Base-by-base conservation (phyloP, 495 filamentous ascomycete genomes). In the Symbiotaphrina buchneri region DNA sequence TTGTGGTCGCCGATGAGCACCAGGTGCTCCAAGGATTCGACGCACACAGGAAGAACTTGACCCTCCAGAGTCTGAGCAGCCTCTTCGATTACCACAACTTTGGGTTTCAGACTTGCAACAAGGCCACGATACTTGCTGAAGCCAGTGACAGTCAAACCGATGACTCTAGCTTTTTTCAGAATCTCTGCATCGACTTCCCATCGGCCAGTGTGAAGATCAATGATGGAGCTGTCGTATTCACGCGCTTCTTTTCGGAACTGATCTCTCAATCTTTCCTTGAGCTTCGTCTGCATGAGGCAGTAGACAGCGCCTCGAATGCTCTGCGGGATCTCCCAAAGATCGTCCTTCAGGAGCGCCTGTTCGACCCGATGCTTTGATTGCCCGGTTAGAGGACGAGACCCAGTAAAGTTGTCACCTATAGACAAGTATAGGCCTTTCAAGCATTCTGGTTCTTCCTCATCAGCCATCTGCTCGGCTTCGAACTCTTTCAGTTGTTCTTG, bases 81-180 rank as follows among this genome's bases (percentile, higher is more conserved):
- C 52, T 82, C 77, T 53, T 84, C 77, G 31, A 83, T 66, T 10
- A 83, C 39, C 1, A 80, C 49, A 3, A 72, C 52, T 26, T 51
- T 63, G 0, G 87, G 83, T 18, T 65, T 54, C 11, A 91, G 37
- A 16, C 66, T 68, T 8, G 75, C 63, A 15, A 95, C 49, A 0
- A 91, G 53, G 2, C 54, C 68, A 11, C 85, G 67, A 38, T 87
- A 84, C 41, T 94, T 94, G 43, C 71, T 79, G n/a, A 94, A 46
- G 3, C 87, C 87, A 0, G 85, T 82, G 0, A 70, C 75, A 4
- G 77, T 84, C 58, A 78, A 64, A 6, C 76, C 77, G 30, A 84
- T 53, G 1, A 82, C 35, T 39, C 67, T 75, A 5, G 63, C 52
- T 3, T 53, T 38, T 28, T 51, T 43, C 3, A 78, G 48, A 16